A percentile compares a stretch with the other conserved stretches of the same genome.
phyloP scores from a whole-genome alignment of 192 early-diverging fungal genomes.

The Glomus cerebriforme region DNA sequence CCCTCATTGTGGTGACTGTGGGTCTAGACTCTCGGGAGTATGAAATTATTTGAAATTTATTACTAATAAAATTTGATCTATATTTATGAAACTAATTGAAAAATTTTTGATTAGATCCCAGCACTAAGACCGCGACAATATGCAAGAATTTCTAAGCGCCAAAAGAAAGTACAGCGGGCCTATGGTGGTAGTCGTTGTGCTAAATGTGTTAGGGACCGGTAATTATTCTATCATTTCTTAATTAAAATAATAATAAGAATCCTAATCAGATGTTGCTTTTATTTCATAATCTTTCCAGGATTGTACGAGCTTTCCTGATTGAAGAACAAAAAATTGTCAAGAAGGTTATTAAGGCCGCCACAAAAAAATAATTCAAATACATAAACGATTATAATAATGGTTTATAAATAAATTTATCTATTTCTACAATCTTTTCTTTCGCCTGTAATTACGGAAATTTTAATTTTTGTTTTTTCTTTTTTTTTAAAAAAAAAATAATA shows the following conservation, averaged over 20 bases:
- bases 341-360: slow-evolving; percentile 89
- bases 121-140: slow-evolving; percentile 92
- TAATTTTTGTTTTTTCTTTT: slow-evolving; percentile 3
- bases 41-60: slow-evolving; percentile 36
- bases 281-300: background rate
- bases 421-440: too few relatives aligned
- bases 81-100: background rate
- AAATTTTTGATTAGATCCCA: slow-evolving; percentile 58
- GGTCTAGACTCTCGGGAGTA: slow-evolving; percentile 84
- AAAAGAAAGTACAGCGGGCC: slow-evolving; percentile 92
- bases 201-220: slow-evolving; percentile 70
- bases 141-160: slow-evolving; percentile 85
- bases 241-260: background rate
- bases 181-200: slow-evolving; percentile 97
- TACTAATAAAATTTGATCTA: background rate
- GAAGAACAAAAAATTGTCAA: slow-evolving; percentile 99
- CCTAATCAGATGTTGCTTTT: background rate
- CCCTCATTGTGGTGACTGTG: slow-evolving; percentile 98
- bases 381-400: too few relatives aligned
- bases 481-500: too few relatives aligned
- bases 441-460: background rate
- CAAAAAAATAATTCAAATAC: slow-evolving; percentile 26
- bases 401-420: too few relatives aligned
- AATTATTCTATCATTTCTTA: slow-evolving; percentile 80
- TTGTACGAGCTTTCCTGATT: slow-evolving; percentile 98